phyloP scores from a whole-genome alignment of 2,329 filamentous ascomycete genomes.

The Ciborinia camelliae region DNA sequence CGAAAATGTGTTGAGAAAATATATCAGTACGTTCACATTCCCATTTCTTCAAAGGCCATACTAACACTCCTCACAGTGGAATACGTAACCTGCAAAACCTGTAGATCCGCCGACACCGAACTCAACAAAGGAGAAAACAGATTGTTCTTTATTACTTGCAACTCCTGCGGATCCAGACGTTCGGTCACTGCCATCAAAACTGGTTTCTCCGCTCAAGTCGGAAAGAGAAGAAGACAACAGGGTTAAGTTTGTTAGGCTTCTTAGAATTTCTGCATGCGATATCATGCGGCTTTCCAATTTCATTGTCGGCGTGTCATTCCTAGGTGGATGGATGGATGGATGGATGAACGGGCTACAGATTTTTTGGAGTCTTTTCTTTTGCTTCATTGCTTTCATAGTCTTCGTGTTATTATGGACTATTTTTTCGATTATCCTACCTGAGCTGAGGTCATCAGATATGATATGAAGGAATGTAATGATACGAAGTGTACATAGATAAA shows the following conservation, averaged over 20 bases:
- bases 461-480: background rate
- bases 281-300: background rate
- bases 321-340: background rate
- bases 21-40: constrained; percentile 67
- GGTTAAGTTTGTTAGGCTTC: constrained; percentile 52
- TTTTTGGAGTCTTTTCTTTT: too few relatives aligned
- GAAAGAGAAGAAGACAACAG: constrained; percentile 95
- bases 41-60: constrained; percentile 35
- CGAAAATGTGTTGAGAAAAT: constrained; percentile 92
- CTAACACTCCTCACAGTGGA: constrained; percentile 53
- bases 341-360: background rate
- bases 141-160: constrained; percentile 98
- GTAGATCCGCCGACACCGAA: constrained; percentile 89
- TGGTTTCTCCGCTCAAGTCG: constrained; percentile 99
- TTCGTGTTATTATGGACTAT: too few relatives aligned
- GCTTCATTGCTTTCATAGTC: too few relatives aligned
- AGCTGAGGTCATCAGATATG: too few relatives aligned
- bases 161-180: constrained; percentile 77
- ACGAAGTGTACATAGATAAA: background rate
- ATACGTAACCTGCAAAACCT: constrained; percentile 99
- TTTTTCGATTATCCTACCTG: too few relatives aligned
- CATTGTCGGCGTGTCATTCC: background rate
- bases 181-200: constrained; percentile 98
- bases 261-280: constrained; percentile 2
- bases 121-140: constrained; percentile 99